phyloP scores from a whole-genome alignment of 495 filamentous ascomycete species.

The Massariosphaeria phaeospora region DNA sequence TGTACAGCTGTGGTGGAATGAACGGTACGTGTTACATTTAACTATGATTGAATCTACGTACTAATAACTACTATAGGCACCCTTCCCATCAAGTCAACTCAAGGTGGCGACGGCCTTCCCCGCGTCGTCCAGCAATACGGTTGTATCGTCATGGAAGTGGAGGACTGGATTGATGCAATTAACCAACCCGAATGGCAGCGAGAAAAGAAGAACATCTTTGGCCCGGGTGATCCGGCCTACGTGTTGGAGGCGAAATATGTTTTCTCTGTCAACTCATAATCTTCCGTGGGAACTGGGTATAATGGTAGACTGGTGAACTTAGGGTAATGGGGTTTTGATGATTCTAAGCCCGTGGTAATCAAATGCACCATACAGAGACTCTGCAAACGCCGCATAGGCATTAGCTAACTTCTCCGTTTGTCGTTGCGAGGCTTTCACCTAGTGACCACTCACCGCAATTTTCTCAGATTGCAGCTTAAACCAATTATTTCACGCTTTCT shows the following conservation, averaged over 20 bases:
- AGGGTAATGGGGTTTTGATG: not conserved
- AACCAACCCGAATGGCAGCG: conserved; percentile 41
- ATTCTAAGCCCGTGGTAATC: too few relatives aligned
- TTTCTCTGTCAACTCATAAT: conserved; percentile 34
- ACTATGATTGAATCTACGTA: not conserved
- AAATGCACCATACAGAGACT: not conserved
- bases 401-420: not conserved
- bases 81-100: conserved; percentile 40
- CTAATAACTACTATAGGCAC: conserved; percentile 31
- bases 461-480: too few relatives aligned
- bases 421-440: too few relatives aligned
- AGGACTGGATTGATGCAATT: conserved; percentile 42
- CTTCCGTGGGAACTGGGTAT: not conserved
- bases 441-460: too few relatives aligned
- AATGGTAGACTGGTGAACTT: not conserved
- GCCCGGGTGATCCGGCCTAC: conserved; percentile 38
- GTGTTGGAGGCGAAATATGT: conserved; percentile 37
- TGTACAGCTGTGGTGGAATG: conserved; percentile 35
- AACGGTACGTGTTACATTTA: conserved; percentile 25
- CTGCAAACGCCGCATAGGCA: not conserved
- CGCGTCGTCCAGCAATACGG: conserved; percentile 51
- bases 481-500: too few relatives aligned
- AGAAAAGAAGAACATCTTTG: conserved; percentile 37
- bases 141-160: conserved; percentile 53
- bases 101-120: conserved; percentile 34